Evolutionary conservation across 2,329 filamentous ascomycete genomes (phyloP).

Genomic region (Coniochaeta sp.): DNA sequence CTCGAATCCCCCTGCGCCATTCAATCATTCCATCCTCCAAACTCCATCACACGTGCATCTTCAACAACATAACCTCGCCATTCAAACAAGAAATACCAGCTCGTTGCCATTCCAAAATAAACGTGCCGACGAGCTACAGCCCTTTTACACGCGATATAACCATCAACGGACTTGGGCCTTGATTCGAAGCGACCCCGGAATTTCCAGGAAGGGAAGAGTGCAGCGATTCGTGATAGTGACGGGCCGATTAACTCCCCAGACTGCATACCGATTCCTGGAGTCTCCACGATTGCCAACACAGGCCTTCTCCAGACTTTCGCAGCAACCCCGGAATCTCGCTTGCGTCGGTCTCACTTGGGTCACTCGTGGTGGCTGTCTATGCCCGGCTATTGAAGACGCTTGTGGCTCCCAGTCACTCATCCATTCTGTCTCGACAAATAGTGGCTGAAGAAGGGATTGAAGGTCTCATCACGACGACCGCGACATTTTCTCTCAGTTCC

Average conservation of each 20-base stretch:
- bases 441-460: neutral
- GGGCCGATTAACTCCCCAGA: slow-evolving; percentile 7
- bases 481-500: slow-evolving; percentile 3
- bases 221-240: neutral
- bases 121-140: neutral
- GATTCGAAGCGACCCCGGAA: neutral
- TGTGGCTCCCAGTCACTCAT: neutral
- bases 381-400: slow-evolving; percentile 2
- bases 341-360: neutral
- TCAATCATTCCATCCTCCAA: neutral
- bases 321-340: neutral
- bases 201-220: slow-evolving; percentile 1
- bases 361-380: too few relatives aligned
- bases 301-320: slow-evolving; percentile 4
- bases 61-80: neutral
- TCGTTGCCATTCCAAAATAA: neutral
- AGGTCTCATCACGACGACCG: neutral
- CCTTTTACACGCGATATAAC: neutral
- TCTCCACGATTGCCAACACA: slow-evolving; percentile 6
- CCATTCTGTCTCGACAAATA: slow-evolving; percentile 7
- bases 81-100: neutral
- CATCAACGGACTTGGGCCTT: neutral
- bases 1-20: neutral
- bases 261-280: slow-evolving; percentile 6
- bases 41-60: neutral